Percentiles rank a stretch among this genome's conserved stretches.
phyloP scores from a whole-genome alignment of 129 eudicot species.

The Escallonia herrerae region DNA sequence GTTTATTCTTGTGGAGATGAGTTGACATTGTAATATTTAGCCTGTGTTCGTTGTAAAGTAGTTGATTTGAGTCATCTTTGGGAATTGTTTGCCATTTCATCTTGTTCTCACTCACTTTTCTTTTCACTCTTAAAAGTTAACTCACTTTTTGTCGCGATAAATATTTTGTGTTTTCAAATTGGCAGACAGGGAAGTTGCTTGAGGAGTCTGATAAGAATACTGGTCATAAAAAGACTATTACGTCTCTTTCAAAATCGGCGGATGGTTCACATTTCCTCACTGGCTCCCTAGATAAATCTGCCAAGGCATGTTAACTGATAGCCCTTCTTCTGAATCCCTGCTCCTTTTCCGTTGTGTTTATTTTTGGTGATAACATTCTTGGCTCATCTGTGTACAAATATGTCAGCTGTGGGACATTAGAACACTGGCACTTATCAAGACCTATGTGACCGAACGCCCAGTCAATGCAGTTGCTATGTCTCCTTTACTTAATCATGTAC shows the following conservation, averaged over 20 bases:
- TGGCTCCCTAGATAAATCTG: constrained; percentile 85
- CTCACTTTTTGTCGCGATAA: no score
- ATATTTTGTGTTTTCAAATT: background rate
- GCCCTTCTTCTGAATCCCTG: background rate
- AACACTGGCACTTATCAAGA: constrained; percentile 75
- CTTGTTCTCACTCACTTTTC: no score
- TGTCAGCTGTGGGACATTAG: constrained; percentile 89
- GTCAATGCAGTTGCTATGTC: constrained; percentile 96
- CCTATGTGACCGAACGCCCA: constrained; percentile 80
- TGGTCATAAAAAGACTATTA: constrained; percentile 70
- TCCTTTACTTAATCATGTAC: constrained; percentile 88
- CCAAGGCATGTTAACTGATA: constrained; percentile 42
- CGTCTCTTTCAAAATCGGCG: constrained; percentile 64
- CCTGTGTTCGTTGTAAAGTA: no score
- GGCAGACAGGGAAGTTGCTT: constrained; percentile 69
- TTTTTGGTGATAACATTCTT: constrained; percentile 5
- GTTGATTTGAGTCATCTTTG: no score
- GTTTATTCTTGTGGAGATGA: no score
- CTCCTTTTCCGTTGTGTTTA: background rate
- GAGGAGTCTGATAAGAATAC: constrained; percentile 71
- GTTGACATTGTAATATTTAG: no score
- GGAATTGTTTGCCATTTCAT: no score
- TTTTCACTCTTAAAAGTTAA: no score
- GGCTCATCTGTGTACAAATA: constrained; percentile 4
- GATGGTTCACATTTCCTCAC: constrained; percentile 83